Conservation (phyloP, 495 filamentous ascomycete species). For the Aspergillus ostianus region DNA sequence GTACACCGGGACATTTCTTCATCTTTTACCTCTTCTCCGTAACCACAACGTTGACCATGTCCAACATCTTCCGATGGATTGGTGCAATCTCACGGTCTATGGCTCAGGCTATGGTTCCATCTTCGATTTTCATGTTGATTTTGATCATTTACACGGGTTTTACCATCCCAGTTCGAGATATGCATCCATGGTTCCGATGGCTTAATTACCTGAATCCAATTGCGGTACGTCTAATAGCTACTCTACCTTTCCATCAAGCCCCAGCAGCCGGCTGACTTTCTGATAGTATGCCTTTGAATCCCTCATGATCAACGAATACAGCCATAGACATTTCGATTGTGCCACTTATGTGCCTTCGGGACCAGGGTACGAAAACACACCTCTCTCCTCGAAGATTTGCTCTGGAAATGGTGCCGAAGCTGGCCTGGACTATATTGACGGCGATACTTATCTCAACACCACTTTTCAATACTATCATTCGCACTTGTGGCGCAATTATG, state of each 20-base stretch:
- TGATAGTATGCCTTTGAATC: constrained; percentile 77
- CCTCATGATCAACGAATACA: constrained; percentile 89
- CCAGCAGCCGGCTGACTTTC: not conserved
- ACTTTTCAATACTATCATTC: constrained; percentile 58
- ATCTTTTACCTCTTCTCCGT: constrained; percentile 73
- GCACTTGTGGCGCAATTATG: constrained; percentile 79
- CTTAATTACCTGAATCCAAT: constrained; percentile 85
- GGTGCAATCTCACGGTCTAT: constrained; percentile 76
- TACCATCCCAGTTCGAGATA: constrained; percentile 67
- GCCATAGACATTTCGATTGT: constrained; percentile 62
- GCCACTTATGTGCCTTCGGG: constrained; percentile 57
- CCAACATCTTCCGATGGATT: constrained; percentile 79
- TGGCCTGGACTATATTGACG: constrained; percentile 56
- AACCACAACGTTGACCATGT: constrained; percentile 67
- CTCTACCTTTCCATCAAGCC: not conserved
- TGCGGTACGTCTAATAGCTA: constrained; percentile 32
- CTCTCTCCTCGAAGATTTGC: constrained; percentile 52
- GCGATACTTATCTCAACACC: constrained; percentile 65
- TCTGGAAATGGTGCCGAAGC: constrained; percentile 58
- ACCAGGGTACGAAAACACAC: constrained; percentile 48
- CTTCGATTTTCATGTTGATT: constrained; percentile 76
- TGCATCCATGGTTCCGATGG: constrained; percentile 86
- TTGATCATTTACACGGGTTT: constrained; percentile 91
- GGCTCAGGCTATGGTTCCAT: constrained; percentile 79
- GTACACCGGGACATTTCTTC: constrained; percentile 80